Percentiles rank a stretch among this genome's conserved stretches.
Conservation (phyloP, 2,329 filamentous ascomycete genomes). For the Phaeosphaeria sp. region DNA sequence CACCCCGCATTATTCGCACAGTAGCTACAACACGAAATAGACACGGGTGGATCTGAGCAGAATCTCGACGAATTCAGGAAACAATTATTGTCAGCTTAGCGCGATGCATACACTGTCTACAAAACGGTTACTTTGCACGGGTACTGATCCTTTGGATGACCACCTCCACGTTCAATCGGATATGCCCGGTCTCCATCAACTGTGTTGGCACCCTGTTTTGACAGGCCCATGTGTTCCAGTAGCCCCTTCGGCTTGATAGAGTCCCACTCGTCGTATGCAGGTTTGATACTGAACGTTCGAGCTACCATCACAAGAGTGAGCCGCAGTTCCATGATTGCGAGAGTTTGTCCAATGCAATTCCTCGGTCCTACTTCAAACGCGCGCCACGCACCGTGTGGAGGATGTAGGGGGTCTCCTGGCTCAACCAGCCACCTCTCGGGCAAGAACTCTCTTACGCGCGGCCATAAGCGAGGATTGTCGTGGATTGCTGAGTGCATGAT, state of each 20-base stretch:
- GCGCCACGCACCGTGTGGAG: conserved; percentile 26
- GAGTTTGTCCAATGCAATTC: conserved; percentile 48
- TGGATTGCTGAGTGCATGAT: conserved; percentile 19
- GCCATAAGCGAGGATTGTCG: conserved; percentile 22
- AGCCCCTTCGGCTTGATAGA: conserved; percentile 11
- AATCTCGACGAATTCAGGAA: no score
- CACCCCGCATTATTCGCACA: no score
- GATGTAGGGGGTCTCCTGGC: conserved; percentile 10
- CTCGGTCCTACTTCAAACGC: conserved; percentile 49
- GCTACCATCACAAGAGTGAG: conserved; percentile 10
- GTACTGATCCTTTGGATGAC: conserved; percentile 24
- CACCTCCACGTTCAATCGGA: conserved; percentile 13
- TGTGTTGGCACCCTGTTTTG: conserved; percentile 16
- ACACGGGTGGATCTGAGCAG: no score
- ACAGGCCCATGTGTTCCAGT: conserved; percentile 7
- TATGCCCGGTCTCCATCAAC: not conserved
- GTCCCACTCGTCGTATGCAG: conserved; percentile 23
- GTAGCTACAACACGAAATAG: no score
- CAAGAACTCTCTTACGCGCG: conserved; percentile 18
- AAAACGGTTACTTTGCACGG: conserved; percentile 21
- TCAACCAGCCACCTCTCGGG: conserved; percentile 31
- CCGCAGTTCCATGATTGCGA: conserved; percentile 41
- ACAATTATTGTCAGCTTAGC: no score
- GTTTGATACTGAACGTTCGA: conserved; percentile 13
- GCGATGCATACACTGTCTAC: not conserved